Conservation (phyloP, 1,284 basidiomycete genomes). For the Kwoniella shivajii region DNA sequence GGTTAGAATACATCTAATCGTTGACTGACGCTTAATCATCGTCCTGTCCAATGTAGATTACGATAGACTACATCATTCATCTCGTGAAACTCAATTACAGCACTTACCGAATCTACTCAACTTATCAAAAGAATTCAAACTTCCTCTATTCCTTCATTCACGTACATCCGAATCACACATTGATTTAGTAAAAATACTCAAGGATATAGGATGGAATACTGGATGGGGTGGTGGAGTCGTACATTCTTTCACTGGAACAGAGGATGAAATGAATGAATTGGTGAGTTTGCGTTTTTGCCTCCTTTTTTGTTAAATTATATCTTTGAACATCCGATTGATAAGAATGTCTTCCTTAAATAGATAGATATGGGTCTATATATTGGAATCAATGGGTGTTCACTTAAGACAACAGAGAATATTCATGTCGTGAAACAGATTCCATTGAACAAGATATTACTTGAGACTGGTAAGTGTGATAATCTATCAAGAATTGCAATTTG, state of each 20-base stretch:
- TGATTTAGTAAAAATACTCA: conserved; percentile 62
- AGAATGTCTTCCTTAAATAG: conserved; percentile 46
- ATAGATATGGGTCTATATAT: conserved; percentile 73
- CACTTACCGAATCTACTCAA: conserved; percentile 72
- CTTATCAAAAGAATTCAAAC: conserved; percentile 69
- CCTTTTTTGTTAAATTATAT: background rate
- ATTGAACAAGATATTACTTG: conserved; percentile 70
- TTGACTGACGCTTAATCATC: background rate
- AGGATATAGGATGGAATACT: conserved; percentile 53
- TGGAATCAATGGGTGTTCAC: conserved; percentile 77
- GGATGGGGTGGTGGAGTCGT: conserved; percentile 69
- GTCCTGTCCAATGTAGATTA: conserved; percentile 63
- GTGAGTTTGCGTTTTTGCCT: conserved; percentile 56
- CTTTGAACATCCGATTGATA: background rate
- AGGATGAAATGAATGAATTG: conserved; percentile 68
- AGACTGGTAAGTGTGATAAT: conserved; percentile 65
- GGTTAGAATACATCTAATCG: background rate
- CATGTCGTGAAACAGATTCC: conserved; percentile 65
- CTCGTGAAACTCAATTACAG: conserved; percentile 65
- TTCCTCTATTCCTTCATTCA: conserved; percentile 85
- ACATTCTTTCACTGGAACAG: conserved; percentile 80
- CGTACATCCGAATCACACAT: conserved; percentile 74
- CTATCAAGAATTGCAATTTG: background rate
- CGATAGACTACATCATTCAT: conserved; percentile 74
- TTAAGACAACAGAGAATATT: conserved; percentile 78